phyloP scores from a whole-genome alignment of 2,329 filamentous ascomycete species.

The Zasmidium citrigriseum region DNA sequence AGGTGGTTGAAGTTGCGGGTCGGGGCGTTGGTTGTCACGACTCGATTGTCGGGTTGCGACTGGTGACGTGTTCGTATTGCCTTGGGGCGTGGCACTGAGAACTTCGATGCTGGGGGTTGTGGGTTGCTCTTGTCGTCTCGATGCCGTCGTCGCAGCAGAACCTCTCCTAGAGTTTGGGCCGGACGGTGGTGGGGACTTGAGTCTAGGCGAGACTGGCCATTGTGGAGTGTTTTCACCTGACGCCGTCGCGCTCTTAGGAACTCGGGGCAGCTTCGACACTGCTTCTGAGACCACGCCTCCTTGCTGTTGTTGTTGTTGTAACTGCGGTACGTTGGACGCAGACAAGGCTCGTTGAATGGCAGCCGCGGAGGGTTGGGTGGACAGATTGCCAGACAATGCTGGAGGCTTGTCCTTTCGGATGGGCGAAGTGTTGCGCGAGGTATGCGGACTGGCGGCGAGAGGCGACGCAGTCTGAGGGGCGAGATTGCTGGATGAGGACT shows the following conservation, averaged over 20 bases:
- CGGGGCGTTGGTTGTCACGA: constrained; percentile 37
- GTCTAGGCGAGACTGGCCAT: constrained; percentile 75
- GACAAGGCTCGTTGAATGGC: constrained; percentile 69
- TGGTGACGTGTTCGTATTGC: constrained; percentile 33
- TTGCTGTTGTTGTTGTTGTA: constrained; percentile 47
- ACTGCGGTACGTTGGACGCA: constrained; percentile 65
- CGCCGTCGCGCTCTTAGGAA: constrained; percentile 59
- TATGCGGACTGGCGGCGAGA: constrained; percentile 46
- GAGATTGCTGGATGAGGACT: constrained; percentile 32
- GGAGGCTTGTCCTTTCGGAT: constrained; percentile 47
- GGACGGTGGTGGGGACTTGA: constrained; percentile 71
- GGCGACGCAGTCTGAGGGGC: constrained; percentile 29
- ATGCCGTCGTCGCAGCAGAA: constrained; percentile 31
- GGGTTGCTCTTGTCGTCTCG: constrained; percentile 41
- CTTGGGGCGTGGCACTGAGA: constrained; percentile 46
- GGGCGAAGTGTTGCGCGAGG: constrained; percentile 51
- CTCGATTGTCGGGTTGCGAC: constrained; percentile 10
- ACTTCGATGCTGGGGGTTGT: constrained; percentile 47
- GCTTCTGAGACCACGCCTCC: constrained; percentile 58
- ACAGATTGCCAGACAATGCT: constrained; percentile 34
- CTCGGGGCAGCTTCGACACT: constrained; percentile 58
- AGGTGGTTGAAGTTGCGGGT: constrained; percentile 38
- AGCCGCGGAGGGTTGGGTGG: constrained; percentile 60
- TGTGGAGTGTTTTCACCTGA: constrained; percentile 56
- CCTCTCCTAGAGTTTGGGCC: constrained; percentile 46